phyloP scores from a whole-genome alignment of 108 stramenopile genomes.

The Stephanodiscus triporus region DNA sequence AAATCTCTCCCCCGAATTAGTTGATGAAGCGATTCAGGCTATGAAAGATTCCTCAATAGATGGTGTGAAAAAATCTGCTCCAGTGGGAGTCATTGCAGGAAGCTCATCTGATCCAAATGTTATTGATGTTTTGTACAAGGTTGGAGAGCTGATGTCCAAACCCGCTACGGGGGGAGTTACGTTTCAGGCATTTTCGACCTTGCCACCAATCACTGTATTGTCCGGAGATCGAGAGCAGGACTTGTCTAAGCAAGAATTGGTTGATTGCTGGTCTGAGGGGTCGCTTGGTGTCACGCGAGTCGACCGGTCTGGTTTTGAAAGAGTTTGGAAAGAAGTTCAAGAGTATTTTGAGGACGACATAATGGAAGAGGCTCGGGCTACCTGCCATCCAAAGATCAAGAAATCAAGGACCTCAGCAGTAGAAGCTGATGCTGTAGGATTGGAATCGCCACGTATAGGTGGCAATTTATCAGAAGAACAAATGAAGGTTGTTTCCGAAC shows the following conservation, averaged over 20 bases:
- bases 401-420: slow-evolving; percentile 27
- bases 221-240: slow-evolving; percentile 64
- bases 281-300: slow-evolving; percentile 63
- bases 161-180: slow-evolving; percentile 66
- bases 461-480: slow-evolving; percentile 49
- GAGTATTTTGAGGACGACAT: slow-evolving; percentile 79
- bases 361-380: slow-evolving; percentile 60
- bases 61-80: slow-evolving; percentile 23
- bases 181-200: slow-evolving; percentile 63
- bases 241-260: slow-evolving; percentile 56
- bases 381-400: slow-evolving; percentile 39
- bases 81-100: slow-evolving; percentile 45
- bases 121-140: slow-evolving; percentile 66
- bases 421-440: slow-evolving; percentile 11
- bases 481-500: slow-evolving; percentile 55
- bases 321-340: slow-evolving; percentile 82
- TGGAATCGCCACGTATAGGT: slow-evolving; percentile 46
- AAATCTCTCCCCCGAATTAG: slow-evolving; percentile 56
- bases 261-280: slow-evolving; percentile 75
- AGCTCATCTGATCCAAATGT: slow-evolving; percentile 64
- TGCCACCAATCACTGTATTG: slow-evolving; percentile 63
- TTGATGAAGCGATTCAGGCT: slow-evolving; percentile 52
- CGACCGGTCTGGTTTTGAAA: slow-evolving; percentile 68
- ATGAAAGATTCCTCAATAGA: slow-evolving; percentile 47
- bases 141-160: slow-evolving; percentile 67